Evolutionary conservation across 2,329 filamentous ascomycete species (phyloP).

Genomic region (Nigrospora oryzae): DNA sequence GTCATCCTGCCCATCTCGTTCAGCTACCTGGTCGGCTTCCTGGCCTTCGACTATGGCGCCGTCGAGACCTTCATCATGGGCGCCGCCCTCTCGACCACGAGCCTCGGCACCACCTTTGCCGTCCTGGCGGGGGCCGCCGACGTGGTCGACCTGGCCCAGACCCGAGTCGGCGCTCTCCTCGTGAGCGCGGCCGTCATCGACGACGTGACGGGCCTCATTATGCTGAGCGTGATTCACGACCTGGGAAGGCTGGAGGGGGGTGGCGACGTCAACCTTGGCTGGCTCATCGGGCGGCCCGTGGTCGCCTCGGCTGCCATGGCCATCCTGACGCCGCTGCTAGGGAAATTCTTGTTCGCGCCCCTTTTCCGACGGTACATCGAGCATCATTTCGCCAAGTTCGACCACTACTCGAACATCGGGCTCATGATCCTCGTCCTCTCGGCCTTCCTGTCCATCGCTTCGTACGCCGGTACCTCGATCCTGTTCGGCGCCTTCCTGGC

Average conservation of each 20-base stretch:
- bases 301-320: slow-evolving; percentile 26
- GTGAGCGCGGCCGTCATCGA: slow-evolving; percentile 37
- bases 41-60: neutral
- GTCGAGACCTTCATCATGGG: slow-evolving; percentile 14
- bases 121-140: slow-evolving; percentile 25
- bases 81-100: slow-evolving; percentile 22
- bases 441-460: slow-evolving; percentile 19
- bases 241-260: slow-evolving; percentile 6
- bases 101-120: slow-evolving; percentile 44
- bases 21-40: neutral
- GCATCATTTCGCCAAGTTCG: slow-evolving; percentile 20
- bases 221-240: slow-evolving; percentile 21
- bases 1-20: neutral
- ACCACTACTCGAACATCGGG: slow-evolving; percentile 15
- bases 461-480: slow-evolving; percentile 26
- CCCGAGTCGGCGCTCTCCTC: slow-evolving; percentile 31
- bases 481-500: slow-evolving; percentile 31
- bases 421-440: slow-evolving; percentile 23
- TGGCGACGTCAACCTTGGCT: slow-evolving; percentile 19
- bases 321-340: slow-evolving; percentile 19
- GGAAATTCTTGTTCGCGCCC: slow-evolving; percentile 7
- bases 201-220: slow-evolving; percentile 34
- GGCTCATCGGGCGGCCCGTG: slow-evolving; percentile 26
- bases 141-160: slow-evolving; percentile 29
- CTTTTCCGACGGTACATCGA: slow-evolving; percentile 24